Conservation (phyloP, 202 grass and related monocot species). For the Carex sylvatica region DNA sequence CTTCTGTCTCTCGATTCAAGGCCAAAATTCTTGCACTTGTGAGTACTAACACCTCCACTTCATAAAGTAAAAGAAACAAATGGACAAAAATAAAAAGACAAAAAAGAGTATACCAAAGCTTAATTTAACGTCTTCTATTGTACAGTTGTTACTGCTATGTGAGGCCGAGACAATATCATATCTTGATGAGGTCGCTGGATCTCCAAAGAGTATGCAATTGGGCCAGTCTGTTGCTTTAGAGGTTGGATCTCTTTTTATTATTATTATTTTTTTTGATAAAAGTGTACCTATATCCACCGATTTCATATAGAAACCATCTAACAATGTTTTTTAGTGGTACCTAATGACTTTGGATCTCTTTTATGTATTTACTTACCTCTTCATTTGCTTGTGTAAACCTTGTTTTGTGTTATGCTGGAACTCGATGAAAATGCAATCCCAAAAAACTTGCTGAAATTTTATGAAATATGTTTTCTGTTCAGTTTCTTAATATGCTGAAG, state of each 20-base stretch:
- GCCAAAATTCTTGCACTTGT: conserved; percentile 92
- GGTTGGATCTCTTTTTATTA: conserved; percentile 49
- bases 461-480: conserved; percentile 20
- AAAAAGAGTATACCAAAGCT: neutral
- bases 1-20: conserved; percentile 79
- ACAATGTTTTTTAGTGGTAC: too few relatives aligned
- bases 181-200: conserved; percentile 93
- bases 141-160: conserved; percentile 85
- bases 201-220: conserved; percentile 61
- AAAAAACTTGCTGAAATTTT: conserved; percentile 31
- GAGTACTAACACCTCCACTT: conserved; percentile 31
- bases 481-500: conserved; percentile 95
- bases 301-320: too few relatives aligned
- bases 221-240: conserved; percentile 83
- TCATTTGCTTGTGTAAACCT: neutral
- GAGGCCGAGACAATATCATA: conserved; percentile 94
- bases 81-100: neutral
- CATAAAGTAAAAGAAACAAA: neutral
- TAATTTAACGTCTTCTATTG: conserved; percentile 13
- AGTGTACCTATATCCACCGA: too few relatives aligned
- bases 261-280: neutral
- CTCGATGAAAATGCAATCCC: neutral
- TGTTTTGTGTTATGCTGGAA: neutral
- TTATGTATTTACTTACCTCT: neutral
- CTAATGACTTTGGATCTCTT: conserved; percentile 31